Percentiles rank a stretch among this genome's conserved stretches.
phyloP scores from a whole-genome alignment of 345 rosid genomes.

The Adansonia digitata region DNA sequence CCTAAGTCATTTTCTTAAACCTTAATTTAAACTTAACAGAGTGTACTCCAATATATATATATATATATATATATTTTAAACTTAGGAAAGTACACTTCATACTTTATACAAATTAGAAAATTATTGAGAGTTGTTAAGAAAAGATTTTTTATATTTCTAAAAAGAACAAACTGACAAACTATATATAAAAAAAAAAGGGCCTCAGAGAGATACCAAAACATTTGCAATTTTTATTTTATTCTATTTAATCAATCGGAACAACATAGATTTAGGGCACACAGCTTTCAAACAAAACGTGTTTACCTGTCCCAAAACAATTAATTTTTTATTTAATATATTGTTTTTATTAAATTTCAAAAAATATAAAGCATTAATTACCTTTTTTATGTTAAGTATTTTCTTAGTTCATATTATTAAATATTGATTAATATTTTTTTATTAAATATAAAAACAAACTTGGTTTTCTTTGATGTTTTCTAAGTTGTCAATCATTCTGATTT shows the following conservation, averaged over 20 bases:
- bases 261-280: not conserved
- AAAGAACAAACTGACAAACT: not conserved
- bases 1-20: not conserved
- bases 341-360: no score
- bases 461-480: not conserved
- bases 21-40: not conserved
- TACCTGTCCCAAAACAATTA: not conserved
- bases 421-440: no score
- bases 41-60: not conserved
- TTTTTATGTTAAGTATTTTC: no score
- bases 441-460: no score
- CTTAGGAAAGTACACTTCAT: not conserved
- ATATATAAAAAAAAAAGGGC: not conserved
- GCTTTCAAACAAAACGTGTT: conserved; percentile 1
- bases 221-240: not conserved
- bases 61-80: not conserved
- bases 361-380: no score
- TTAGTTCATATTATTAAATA: no score
- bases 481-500: not conserved
- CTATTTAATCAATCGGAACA: not conserved
- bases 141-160: not conserved
- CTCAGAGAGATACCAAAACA: not conserved
- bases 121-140: not conserved
- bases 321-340: not conserved
- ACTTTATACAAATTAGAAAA: not conserved